phyloP scores from a whole-genome alignment of 2,329 filamentous ascomycete species.

The Pezicula carpinea region DNA sequence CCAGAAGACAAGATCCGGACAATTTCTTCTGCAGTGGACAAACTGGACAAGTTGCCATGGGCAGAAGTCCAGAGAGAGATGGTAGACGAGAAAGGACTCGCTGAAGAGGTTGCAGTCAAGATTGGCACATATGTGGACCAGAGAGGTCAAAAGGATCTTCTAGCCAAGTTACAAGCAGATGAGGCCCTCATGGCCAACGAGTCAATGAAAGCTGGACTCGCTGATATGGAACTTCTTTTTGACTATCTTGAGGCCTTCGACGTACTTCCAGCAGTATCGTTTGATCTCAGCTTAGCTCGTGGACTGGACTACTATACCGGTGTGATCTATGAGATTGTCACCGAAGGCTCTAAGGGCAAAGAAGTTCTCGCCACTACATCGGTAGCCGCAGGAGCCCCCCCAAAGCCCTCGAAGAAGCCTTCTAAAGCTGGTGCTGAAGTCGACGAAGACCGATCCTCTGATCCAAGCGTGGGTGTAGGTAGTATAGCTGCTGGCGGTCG shows the following conservation, averaged over 20 bases:
- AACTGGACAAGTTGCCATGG: constrained; percentile 92
- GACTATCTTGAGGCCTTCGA: constrained; percentile 76
- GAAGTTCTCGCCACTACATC: constrained; percentile 30
- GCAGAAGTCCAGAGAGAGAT: constrained; percentile 86
- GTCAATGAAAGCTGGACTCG: constrained; percentile 72
- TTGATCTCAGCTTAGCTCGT: constrained; percentile 85
- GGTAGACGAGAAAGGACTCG: constrained; percentile 85
- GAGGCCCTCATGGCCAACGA: constrained; percentile 65
- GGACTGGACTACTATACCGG: constrained; percentile 87
- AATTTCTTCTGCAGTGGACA: constrained; percentile 92
- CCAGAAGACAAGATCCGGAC: constrained; percentile 80
- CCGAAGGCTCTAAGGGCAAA: constrained; percentile 63
- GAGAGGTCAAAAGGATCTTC: constrained; percentile 70
- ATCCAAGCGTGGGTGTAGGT: constrained; percentile 78
- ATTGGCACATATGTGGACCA: constrained; percentile 81
- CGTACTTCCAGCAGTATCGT: constrained; percentile 70
- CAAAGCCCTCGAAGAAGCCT: constrained; percentile 31
- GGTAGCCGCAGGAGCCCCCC: constrained; percentile 33
- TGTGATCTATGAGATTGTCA: constrained; percentile 73
- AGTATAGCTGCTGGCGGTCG: constrained; percentile 86
- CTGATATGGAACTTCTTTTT: constrained; percentile 77
- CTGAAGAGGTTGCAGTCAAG: constrained; percentile 71
- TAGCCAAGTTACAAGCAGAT: constrained; percentile 65
- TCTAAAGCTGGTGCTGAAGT: constrained; percentile 47
- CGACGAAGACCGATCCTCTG: constrained; percentile 65